Conservation (phyloP, 331 rosid species). For the Acacia pycnantha region DNA sequence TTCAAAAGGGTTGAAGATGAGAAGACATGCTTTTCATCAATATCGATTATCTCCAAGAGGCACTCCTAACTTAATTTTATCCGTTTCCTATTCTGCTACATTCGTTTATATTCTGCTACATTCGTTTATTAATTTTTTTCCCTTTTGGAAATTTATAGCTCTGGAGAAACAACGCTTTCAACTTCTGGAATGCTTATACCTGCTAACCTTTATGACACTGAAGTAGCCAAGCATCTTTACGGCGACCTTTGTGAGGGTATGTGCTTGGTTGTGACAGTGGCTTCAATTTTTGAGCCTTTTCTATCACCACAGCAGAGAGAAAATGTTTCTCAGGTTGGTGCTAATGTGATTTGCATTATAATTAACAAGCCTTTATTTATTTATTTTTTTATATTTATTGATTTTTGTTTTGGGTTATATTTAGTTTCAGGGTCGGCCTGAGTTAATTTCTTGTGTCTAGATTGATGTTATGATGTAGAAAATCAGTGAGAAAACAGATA, state of each 20-base stretch:
- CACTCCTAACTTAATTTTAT: neutral
- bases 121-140: neutral
- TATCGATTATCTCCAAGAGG: slow-evolving; percentile 52
- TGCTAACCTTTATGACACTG: slow-evolving; percentile 49
- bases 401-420: neutral
- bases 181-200: slow-evolving; percentile 90
- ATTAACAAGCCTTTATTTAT: slow-evolving; percentile 19
- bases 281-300: slow-evolving; percentile 91
- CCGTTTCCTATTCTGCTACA: slow-evolving; percentile 20
- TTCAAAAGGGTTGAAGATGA: slow-evolving; percentile 94
- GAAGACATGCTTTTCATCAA: slow-evolving; percentile 88
- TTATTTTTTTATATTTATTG: slow-evolving; percentile 20
- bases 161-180: slow-evolving; percentile 88
- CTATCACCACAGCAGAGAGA: slow-evolving; percentile 59
- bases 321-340: slow-evolving; percentile 54
- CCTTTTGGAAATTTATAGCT: slow-evolving; percentile 50
- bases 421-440: slow-evolving; percentile 71
- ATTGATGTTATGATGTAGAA: slow-evolving; percentile 74
- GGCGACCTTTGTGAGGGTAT: slow-evolving; percentile 45
- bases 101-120: no score
- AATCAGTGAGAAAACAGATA: slow-evolving; percentile 38
- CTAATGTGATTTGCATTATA: slow-evolving; percentile 1
- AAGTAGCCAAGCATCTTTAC: slow-evolving; percentile 46
- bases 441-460: slow-evolving; percentile 74
- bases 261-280: slow-evolving; percentile 67